Evolutionary conservation across 2,329 filamentous ascomycete genomes (phyloP).

Genomic region (Colletotrichum sp.): DNA sequence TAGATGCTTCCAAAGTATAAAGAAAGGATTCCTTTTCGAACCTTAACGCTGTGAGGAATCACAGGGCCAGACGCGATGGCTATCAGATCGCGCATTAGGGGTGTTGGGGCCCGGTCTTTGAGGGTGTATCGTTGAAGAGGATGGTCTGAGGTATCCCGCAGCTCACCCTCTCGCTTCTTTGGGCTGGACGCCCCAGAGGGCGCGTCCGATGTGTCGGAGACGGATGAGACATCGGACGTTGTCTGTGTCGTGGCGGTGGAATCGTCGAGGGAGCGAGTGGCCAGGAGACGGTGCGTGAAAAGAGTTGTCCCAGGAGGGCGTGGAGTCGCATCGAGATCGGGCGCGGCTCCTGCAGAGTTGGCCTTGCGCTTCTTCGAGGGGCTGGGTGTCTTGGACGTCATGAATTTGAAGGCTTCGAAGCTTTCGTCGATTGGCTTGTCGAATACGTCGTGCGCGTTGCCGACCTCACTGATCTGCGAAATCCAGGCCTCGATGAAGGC

Average conservation of each 20-base stretch:
- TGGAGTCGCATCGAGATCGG: not conserved
- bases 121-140: not conserved
- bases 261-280: not conserved
- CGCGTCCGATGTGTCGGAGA: not conserved
- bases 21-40: not conserved
- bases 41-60: not conserved
- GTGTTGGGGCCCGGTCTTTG: not conserved
- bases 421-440: not conserved
- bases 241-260: not conserved
- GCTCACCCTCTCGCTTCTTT: not conserved
- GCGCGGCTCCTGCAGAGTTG: not conserved
- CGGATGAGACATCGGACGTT: not conserved
- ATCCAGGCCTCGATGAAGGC: not conserved
- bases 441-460: not conserved
- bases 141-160: not conserved
- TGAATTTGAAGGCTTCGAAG: not conserved
- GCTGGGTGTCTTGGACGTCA: not conserved
- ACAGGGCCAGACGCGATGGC: not conserved
- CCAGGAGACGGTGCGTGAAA: not conserved
- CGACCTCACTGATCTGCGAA: not conserved
- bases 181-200: not conserved
- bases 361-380: not conserved
- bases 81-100: not conserved
- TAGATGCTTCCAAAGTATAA: not conserved
- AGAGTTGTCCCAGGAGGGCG: not conserved